Conservation (phyloP, 2,329 filamentous ascomycete genomes). For the Cyphellophora attinorum region DNA sequence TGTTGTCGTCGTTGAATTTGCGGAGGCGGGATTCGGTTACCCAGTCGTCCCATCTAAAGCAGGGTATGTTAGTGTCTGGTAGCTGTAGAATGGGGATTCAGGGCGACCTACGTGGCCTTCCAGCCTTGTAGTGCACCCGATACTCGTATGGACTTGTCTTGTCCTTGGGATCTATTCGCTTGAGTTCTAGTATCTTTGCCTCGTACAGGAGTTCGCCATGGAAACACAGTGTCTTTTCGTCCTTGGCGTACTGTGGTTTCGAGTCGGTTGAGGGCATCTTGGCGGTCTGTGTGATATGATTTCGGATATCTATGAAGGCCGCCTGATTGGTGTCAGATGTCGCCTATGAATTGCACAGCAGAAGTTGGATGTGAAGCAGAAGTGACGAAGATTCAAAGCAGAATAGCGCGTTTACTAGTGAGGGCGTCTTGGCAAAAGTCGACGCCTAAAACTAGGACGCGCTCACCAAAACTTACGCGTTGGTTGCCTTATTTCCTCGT, state of each 20-base stretch:
- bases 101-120: slow-evolving; percentile 75
- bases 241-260: slow-evolving; percentile 53
- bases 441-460: too few species aligned
- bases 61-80: too few species aligned
- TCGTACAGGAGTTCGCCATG: slow-evolving; percentile 97
- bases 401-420: too few species aligned
- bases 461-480: too few species aligned
- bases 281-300: slow-evolving; percentile 30
- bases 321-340: too few species aligned
- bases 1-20: slow-evolving; percentile 91
- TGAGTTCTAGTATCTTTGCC: slow-evolving; percentile 82
- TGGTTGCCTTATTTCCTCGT: too few species aligned
- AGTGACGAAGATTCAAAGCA: too few species aligned
- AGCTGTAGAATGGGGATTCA: too few species aligned
- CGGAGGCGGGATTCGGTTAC: slow-evolving; percentile 86
- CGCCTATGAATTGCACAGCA: too few species aligned
- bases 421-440: too few species aligned
- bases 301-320: too few species aligned
- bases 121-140: slow-evolving; percentile 96
- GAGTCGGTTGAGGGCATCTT: slow-evolving; percentile 44
- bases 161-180: slow-evolving; percentile 50
- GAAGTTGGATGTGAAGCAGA: too few species aligned
- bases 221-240: slow-evolving; percentile 93
- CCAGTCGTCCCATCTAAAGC: slow-evolving; percentile 96
- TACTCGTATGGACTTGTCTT: slow-evolving; percentile 73